Evolutionary conservation across 1,284 basidiomycete species (phyloP), one percentile per base, ranked within the genome.

Genomic region (Rhodotorula sp.): DNA sequence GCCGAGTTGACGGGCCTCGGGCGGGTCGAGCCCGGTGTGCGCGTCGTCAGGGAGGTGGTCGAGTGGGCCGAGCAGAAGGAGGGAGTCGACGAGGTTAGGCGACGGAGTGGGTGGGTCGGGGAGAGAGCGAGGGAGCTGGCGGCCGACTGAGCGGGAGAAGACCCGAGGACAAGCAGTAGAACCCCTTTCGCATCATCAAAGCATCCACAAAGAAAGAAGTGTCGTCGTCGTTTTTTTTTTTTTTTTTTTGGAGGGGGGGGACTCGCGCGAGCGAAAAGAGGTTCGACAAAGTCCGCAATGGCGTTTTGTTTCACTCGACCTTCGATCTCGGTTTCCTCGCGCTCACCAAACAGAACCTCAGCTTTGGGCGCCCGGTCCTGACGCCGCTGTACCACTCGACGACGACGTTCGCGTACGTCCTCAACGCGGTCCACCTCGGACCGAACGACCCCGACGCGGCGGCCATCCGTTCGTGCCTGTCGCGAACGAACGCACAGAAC

Each of bases 371-470:
- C 5, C 60, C 63, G 6, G 60, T 54, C 22, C 56, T 40, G 0
- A 24, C 26, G 1, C 69, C 65, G 10, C 58, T 58, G 24, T 71
- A 71, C 69, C 69, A 71, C 40, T 40, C 64, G 11, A 68, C 69
- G 11, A 68, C 69, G 15, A 71, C 59, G 18, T 40, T 52, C 4
- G 69, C 59, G 34, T 71, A 71, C 51, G n/a, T 50, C 37, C 20
- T 20, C n/a, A 71, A 22, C 20, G 51, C 60, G 24, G 20, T 24
- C 69, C 69, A 71, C 11, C 28, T 34, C 10, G 47, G 34, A 1
- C 64, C 52, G 18, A 68, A 30, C 44, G n/a, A 59, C 47, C 13
- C 24, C 47, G 13, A n/a, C n/a, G n/a, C n/a, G n/a, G n/a, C n/a
- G n/a, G 62, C 63, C 34, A 59, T 24, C 2, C 57, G 37, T 24